Evolutionary conservation across 495 filamentous ascomycete species (phyloP), one percentile per base, ranked within the genome.

Genomic region (Aspergillus cristatus): DNA sequence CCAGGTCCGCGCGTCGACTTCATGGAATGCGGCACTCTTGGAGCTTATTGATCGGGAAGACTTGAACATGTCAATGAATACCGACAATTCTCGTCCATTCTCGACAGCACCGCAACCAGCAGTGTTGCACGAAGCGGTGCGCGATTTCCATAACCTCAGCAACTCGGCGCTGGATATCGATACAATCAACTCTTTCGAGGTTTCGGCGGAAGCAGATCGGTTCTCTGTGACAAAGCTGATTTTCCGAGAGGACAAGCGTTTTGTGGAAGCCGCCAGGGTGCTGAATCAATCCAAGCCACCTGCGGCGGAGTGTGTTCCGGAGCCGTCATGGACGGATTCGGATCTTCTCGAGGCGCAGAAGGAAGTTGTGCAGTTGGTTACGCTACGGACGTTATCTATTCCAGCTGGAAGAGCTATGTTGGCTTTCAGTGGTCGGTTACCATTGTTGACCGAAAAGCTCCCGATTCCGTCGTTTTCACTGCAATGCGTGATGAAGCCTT

Each of bases 261-360:
- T 93, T 36, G 65, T 80, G 16, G 91, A 97, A 57, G 90, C 86
- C 2, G 73, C 74, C 28, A 73, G 67, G 39, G 63, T 99, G 32
- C 65, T 99, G 6, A 83, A 90, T 33, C 84, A 87, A 17, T 71
- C 75, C 7, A 84, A 81, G 45, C 68, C 81, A 15, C 77, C 88
- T 15, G 68, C 81, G n/a, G 79, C 87, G 22, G 78, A 81, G 18
- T 83, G 86, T 37, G 64, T 77, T 36, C 77, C 86, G 1, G 75
- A 86, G 42, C 78, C 80, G 0, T 78, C 79, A 25, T 91, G 84
- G 82, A 75, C 77, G 14, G 93, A 98, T 48, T 70, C 81, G 0
- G 80, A 91, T 38, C 74, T 91, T n/a, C 66, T 98, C 7, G 90
- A 97, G 47, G 78, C 79, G n/a, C 90, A 97, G 51, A 94, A 94